phyloP scores from a whole-genome alignment of 495 filamentous ascomycete genomes.

The Lophiotrema nucula region DNA sequence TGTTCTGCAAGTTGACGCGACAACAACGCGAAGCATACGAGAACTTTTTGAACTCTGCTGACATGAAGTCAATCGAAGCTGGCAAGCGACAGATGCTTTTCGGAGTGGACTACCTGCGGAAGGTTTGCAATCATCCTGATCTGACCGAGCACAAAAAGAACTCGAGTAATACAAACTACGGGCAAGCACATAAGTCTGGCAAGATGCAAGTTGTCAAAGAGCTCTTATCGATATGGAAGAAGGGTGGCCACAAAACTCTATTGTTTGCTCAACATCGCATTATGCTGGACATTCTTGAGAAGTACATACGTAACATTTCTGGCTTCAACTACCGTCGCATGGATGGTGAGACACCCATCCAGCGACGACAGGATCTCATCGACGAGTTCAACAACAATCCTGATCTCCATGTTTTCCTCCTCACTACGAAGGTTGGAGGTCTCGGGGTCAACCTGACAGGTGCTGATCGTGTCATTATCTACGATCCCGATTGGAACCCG shows the following conservation, averaged over 20 bases:
- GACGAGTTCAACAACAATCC: conserved; percentile 86
- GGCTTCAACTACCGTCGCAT: conserved; percentile 81
- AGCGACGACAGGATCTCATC: conserved; percentile 76
- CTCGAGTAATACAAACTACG: conserved; percentile 66
- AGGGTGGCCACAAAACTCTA: conserved; percentile 83
- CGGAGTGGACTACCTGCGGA: conserved; percentile 87
- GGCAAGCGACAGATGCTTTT: conserved; percentile 76
- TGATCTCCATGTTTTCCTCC: conserved; percentile 79
- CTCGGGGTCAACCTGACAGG: conserved; percentile 92
- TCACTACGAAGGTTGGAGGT: conserved; percentile 93
- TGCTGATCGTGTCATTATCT: conserved; percentile 94
- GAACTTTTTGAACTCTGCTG: conserved; percentile 74
- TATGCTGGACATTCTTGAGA: conserved; percentile 90
- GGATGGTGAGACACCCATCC: conserved; percentile 87
- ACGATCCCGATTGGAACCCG: conserved; percentile 97
- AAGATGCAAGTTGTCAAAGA: conserved; percentile 93
- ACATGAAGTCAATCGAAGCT: conserved; percentile 73
- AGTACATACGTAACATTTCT: conserved; percentile 63
- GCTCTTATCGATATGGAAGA: conserved; percentile 80
- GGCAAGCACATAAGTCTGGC: conserved; percentile 70
- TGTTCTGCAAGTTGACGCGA: conserved; percentile 88
- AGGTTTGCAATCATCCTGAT: conserved; percentile 97
- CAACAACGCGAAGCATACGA: conserved; percentile 74
- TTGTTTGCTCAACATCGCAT: conserved; percentile 88
- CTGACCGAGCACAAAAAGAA: conserved; percentile 65